Evolutionary conservation across 352 stramenopile species (phyloP).

Genomic region (Globisporangium viniferum): DNA sequence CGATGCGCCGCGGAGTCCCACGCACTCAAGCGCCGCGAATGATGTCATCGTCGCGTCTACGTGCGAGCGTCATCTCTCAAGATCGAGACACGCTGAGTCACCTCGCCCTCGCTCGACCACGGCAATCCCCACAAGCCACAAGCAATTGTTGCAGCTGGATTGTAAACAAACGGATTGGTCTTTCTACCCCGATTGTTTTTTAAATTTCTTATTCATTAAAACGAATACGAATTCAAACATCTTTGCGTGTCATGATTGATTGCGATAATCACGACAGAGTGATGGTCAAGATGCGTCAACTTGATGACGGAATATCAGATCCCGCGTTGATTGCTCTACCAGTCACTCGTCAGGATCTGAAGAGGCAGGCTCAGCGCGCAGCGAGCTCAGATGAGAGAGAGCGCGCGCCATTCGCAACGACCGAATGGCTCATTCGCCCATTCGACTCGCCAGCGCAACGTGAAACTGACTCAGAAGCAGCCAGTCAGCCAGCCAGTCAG

Average conservation of each 20-base stretch:
- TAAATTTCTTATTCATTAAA: too few relatives aligned
- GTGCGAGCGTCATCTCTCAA: background rate
- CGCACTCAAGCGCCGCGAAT: background rate
- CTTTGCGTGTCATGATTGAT: background rate
- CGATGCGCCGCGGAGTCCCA: too few relatives aligned
- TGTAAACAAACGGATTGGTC: too few relatives aligned
- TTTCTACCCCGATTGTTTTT: too few relatives aligned
- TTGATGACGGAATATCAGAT: background rate
- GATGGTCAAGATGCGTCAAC: constrained; percentile 2
- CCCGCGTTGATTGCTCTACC: too few relatives aligned
- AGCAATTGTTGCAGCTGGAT: too few relatives aligned
- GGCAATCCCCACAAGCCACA: too few relatives aligned
- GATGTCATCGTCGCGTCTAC: background rate
- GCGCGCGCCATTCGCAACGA: background rate
- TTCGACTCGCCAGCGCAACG: background rate
- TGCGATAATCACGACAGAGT: background rate
- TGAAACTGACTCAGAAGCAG: background rate
- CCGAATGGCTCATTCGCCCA: background rate
- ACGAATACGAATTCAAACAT: too few relatives aligned
- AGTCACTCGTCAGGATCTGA: too few relatives aligned
- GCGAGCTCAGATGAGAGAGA: background rate
- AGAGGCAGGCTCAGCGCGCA: background rate
- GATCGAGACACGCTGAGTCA: background rate
- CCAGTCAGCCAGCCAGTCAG: too few relatives aligned
- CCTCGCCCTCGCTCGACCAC: too few relatives aligned